Evolutionary conservation across 148 eudicot species (phyloP), one percentile per base, ranked within the genome.

Genomic region (Selenicereus undatus): DNA sequence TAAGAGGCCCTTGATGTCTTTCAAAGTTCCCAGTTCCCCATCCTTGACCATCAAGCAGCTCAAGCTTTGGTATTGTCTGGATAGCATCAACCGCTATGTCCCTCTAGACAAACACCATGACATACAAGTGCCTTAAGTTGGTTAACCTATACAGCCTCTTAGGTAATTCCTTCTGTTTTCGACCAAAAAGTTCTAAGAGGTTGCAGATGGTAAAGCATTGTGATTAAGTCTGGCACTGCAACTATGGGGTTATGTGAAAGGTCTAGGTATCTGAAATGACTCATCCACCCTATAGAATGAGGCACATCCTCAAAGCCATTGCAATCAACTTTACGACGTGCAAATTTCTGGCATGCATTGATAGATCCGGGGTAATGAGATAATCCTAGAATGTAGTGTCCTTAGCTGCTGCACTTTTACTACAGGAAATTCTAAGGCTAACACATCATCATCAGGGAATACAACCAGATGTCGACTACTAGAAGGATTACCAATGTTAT

Each of bases 121-220:
- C 71, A 66, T 50, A 35, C 3, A 83, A 26, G 71, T 83, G 85
- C 50, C 82, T 78, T 68, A 83, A 74, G 45, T 76, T 83, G 64
- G 62, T 48, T 42, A 83, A 69, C 54, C 80, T 76, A 22, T 66
- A 54, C 68, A 83, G 42, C 14, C 64, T 72, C 58, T 24, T 64
- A 3, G 80, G 86, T 32, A 83, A 76, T 30, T 83, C 66, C 70
- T 60, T 43, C 5, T 80, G 77, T 35, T 76, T 58, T 43, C 68
- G 78, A 39, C 77, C 18, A 3, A 75, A n/a, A 29, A 83, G 73
- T 45, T 45, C 76, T 72, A 12, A 80, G 8, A 1, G 86, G 80
- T 75, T 83, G 82, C 18, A 83, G 82, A 73, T 80, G 76, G 80
- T 83, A 71, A 14, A 83, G 80, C 39, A 50, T 58, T 42, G 80